A percentile compares a stretch with the other conserved stretches of the same genome.
Evolutionary conservation across 1,139 yeast species (phyloP).

Genomic region (Yamadazyma buinensis): DNA sequence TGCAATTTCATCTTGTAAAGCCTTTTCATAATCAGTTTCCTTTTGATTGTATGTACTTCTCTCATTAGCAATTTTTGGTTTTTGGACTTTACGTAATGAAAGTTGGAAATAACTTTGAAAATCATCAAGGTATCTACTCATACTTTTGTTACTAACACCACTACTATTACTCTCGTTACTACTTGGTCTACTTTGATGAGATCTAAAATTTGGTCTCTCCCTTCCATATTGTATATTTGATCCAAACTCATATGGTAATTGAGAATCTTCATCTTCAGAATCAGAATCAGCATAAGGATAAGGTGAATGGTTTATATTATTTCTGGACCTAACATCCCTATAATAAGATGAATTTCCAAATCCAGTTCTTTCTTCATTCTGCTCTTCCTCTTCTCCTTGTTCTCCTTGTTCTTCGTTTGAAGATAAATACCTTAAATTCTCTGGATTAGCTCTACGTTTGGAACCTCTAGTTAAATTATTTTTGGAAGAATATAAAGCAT

Average conservation of each 20-base stretch:
- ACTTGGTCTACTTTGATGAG: not conserved
- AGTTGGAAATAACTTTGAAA: conserved; percentile 29
- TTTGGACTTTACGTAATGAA: conserved; percentile 18
- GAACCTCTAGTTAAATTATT: conserved; percentile 49
- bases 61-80: conserved; percentile 28
- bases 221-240: too few relatives aligned
- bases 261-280: not conserved
- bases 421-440: conserved; percentile 7
- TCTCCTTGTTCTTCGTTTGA: not conserved
- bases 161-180: conserved; percentile 3
- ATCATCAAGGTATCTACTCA: conserved; percentile 13
- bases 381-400: not conserved
- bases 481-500: conserved; percentile 68
- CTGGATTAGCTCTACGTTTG: conserved; percentile 13
- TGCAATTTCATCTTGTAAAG: conserved; percentile 34
- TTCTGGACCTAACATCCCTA: too few relatives aligned
- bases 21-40: conserved; percentile 34
- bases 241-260: too few relatives aligned
- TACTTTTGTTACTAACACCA: not conserved
- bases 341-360: too few relatives aligned
- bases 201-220: not conserved
- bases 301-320: too few relatives aligned
- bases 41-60: conserved; percentile 19
- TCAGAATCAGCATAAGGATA: not conserved
- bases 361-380: not conserved